Percentiles rank a stretch among this genome's conserved stretches.
Conservation (phyloP, 2,329 filamentous ascomycete species). For the Fusarium agapanthi region DNA sequence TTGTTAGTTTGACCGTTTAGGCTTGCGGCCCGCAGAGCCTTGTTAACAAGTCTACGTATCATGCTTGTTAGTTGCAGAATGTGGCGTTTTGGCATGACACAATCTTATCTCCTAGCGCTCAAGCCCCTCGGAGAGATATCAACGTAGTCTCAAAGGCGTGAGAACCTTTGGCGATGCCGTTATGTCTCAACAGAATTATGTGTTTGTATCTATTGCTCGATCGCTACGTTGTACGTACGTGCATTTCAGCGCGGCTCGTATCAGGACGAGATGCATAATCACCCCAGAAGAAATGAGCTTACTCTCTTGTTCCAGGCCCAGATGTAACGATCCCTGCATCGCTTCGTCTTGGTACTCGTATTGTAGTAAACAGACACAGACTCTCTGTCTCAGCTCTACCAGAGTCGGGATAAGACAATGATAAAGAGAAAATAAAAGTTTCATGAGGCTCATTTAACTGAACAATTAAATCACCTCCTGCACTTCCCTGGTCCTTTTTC, state of each 20-base stretch:
- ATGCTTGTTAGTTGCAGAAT: background rate
- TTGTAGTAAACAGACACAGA: background rate
- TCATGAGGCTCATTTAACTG: constrained; percentile 3
- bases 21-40: constrained; percentile 22
- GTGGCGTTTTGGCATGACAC: constrained; percentile 5
- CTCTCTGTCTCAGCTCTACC: background rate
- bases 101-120: background rate
- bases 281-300: background rate
- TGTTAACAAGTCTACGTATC: background rate
- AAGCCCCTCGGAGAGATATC: background rate
- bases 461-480: background rate
- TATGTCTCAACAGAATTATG: background rate
- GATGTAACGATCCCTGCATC: background rate
- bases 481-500: constrained; percentile 9
- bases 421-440: background rate
- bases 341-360: background rate
- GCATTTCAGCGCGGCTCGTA: constrained; percentile 12
- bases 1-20: background rate
- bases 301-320: background rate
- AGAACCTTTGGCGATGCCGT: background rate
- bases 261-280: constrained; percentile 21
- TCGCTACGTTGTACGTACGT: constrained; percentile 2
- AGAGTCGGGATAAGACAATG: background rate
- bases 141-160: background rate
- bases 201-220: background rate